Conservation (phyloP, 495 filamentous ascomycete species). For the Staphylotrichum longicolle region DNA sequence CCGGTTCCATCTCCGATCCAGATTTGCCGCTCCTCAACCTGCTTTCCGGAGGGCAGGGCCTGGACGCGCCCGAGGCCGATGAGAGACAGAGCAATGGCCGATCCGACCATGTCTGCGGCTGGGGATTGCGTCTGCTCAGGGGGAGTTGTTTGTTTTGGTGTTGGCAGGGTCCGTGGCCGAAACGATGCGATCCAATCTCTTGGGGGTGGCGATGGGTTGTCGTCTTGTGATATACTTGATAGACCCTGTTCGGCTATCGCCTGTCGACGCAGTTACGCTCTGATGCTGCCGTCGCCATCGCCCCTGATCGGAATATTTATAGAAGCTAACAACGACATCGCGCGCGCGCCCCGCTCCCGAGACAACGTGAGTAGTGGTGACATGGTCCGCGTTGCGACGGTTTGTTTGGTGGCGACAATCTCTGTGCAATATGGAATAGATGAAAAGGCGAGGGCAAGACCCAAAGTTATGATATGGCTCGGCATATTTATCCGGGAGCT, state of each 20-base stretch:
- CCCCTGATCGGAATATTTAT: conserved; percentile 29
- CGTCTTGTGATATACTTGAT: conserved; percentile 24
- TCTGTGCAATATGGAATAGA: conserved; percentile 40
- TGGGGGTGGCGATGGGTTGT: conserved; percentile 9
- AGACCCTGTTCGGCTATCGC: conserved; percentile 11
- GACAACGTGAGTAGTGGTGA: conserved; percentile 21
- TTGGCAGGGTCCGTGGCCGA: conserved; percentile 23
- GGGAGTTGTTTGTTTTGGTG: neutral
- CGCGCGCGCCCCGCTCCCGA: conserved; percentile 18
- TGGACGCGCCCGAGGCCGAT: conserved; percentile 35
- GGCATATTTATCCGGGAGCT: conserved; percentile 36
- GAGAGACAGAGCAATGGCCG: conserved; percentile 31
- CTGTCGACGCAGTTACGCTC: neutral
- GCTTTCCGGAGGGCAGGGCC: conserved; percentile 28
- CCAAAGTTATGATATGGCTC: conserved; percentile 30
- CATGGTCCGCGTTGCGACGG: conserved; percentile 19
- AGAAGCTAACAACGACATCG: conserved; percentile 22
- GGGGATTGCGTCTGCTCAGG: conserved; percentile 12
- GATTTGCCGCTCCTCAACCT: conserved; percentile 24
- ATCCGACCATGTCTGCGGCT: conserved; percentile 32
- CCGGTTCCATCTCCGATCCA: conserved; percentile 19
- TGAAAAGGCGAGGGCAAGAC: conserved; percentile 31
- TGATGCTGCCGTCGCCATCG: conserved; percentile 8
- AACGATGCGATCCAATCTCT: conserved; percentile 4
- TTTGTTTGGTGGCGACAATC: conserved; percentile 35